phyloP scores from a whole-genome alignment of 768 basidiomycete species.

The Tulasnella sp. region DNA sequence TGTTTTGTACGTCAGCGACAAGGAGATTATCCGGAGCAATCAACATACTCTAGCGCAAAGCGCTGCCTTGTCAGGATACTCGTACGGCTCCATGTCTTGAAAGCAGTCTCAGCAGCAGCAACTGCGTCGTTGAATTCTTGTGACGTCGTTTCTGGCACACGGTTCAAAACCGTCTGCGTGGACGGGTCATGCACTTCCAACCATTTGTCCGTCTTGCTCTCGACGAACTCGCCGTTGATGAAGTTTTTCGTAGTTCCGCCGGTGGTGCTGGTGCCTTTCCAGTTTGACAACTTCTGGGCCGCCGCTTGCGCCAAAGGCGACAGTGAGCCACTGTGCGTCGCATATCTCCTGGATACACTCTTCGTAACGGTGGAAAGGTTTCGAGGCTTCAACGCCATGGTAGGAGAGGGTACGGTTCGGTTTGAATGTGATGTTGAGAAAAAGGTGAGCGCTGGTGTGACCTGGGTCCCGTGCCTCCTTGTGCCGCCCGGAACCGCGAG shows the following conservation, averaged over 20 bases:
- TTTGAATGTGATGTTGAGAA: too few relatives aligned
- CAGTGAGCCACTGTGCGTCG: too few relatives aligned
- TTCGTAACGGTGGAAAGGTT: too few relatives aligned
- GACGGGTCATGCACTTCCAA: conserved; percentile 88
- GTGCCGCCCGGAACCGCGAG: too few relatives aligned
- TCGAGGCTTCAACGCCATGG: too few relatives aligned
- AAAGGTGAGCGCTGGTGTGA: too few relatives aligned
- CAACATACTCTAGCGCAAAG: conserved; percentile 75
- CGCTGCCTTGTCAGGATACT: conserved; percentile 78
- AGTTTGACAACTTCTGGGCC: conserved; percentile 62
- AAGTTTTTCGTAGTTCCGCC: conserved; percentile 88
- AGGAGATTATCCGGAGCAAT: background rate
- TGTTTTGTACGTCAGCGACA: conserved; percentile 25
- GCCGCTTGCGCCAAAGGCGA: conserved; percentile 35
- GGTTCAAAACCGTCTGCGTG: conserved; percentile 79
- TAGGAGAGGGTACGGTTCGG: too few relatives aligned
- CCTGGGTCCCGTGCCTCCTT: too few relatives aligned
- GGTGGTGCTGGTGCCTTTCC: conserved; percentile 76
- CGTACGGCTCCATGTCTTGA: conserved; percentile 77
- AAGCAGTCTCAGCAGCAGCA: conserved; percentile 71
- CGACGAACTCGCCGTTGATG: conserved; percentile 79
- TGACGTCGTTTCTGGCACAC: conserved; percentile 77
- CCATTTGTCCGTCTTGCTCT: conserved; percentile 68
- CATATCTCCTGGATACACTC: too few relatives aligned
- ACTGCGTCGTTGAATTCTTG: conserved; percentile 75